These are phyloP conservation scores for Mycena haematopus DNA, from an alignment of 768 basidiomycete species.

Conservation along the genomic window DNA sequence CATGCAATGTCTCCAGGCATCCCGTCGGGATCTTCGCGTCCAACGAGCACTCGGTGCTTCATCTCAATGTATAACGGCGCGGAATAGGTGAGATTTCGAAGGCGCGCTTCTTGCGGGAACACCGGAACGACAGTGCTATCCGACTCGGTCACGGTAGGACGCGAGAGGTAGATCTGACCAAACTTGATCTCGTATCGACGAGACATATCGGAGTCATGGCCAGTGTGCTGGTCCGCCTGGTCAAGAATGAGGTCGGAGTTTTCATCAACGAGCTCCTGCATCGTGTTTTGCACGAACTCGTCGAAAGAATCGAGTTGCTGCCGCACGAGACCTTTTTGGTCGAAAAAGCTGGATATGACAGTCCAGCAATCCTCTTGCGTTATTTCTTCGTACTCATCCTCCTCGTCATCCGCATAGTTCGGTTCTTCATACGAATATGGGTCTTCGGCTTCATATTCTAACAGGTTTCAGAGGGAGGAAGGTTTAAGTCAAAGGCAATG, in stretches of 20 bases:
- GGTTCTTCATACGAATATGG: slow-evolving; percentile 65
- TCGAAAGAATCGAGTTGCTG: slow-evolving; percentile 99
- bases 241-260: slow-evolving; percentile 94
- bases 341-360: slow-evolving; percentile 95
- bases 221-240: slow-evolving; percentile 95
- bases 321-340: slow-evolving; percentile 95
- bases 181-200: slow-evolving; percentile 97
- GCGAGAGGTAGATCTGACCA: slow-evolving; percentile 95
- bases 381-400: slow-evolving; percentile 71
- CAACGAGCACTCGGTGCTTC: slow-evolving; percentile 82
- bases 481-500: slow-evolving; percentile 32
- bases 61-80: slow-evolving; percentile 96
- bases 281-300: slow-evolving; percentile 98
- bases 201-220: slow-evolving; percentile 78
- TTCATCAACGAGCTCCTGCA: slow-evolving; percentile 99
- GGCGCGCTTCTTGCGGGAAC: slow-evolving; percentile 95
- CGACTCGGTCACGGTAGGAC: slow-evolving; percentile 93
- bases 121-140: slow-evolving; percentile 94
- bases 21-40: slow-evolving; percentile 82
- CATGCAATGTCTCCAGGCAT: slow-evolving; percentile 81
- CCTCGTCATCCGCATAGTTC: slow-evolving; percentile 63
- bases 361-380: slow-evolving; percentile 95
- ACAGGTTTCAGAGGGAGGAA: slow-evolving; percentile 41
- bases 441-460: slow-evolving; percentile 57
- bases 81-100: slow-evolving; percentile 95